A percentile compares a stretch with the other conserved stretches of the same genome.
These are phyloP conservation scores for Chaetomiaceae sp. DNA, from an alignment of 2,329 filamentous ascomycete genomes.

Conservation along the genomic window DNA sequence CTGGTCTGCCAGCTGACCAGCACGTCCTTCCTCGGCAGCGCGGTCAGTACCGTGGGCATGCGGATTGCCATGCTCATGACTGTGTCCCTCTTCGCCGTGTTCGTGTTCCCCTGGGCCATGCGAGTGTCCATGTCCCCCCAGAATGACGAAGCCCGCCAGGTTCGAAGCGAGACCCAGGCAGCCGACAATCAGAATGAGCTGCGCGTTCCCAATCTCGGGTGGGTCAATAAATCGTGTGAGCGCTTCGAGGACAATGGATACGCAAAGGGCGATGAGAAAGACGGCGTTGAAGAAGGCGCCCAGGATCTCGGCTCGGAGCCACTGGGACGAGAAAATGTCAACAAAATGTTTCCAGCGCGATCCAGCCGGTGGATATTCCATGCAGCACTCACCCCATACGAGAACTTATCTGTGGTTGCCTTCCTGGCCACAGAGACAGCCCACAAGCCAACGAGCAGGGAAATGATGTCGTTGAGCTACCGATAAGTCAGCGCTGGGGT, in stretches of 20 bases:
- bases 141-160: conserved; percentile 79
- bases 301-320: conserved; percentile 94
- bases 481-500: conserved; percentile 20
- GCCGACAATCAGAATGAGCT: conserved; percentile 85
- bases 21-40: conserved; percentile 49
- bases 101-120: conserved; percentile 57
- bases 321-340: conserved; percentile 47
- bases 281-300: conserved; percentile 96
- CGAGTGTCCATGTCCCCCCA: conserved; percentile 88
- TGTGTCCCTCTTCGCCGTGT: conserved; percentile 46
- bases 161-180: conserved; percentile 83
- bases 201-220: conserved; percentile 78
- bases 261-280: conserved; percentile 91
- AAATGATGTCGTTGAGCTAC: conserved; percentile 94
- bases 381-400: conserved; percentile 70
- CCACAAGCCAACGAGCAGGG: conserved; percentile 87
- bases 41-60: conserved; percentile 23
- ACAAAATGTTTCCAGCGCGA: not conserved
- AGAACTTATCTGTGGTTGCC: conserved; percentile 84
- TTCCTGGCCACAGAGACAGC: conserved; percentile 85
- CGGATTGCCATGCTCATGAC: conserved; percentile 26
- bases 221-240: conserved; percentile 89
- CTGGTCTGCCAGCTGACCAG: conserved; percentile 38
- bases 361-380: too few species aligned
- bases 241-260: conserved; percentile 95